Evolutionary conservation across 495 filamentous ascomycete species (phyloP).

Genomic region (Staphylotrichum longicolle): DNA sequence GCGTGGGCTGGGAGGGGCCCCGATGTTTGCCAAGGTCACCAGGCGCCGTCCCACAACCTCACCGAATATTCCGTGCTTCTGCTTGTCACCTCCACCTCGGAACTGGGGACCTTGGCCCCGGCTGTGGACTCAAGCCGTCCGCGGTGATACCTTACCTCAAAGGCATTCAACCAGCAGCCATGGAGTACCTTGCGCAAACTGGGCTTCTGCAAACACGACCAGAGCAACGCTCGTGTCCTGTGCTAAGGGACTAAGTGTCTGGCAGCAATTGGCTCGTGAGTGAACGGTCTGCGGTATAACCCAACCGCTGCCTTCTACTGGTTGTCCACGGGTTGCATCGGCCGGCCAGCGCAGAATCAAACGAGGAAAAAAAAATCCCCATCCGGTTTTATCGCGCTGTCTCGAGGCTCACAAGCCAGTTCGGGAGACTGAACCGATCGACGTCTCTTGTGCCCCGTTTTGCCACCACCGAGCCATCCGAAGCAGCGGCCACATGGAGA

Average conservation of each 20-base stretch:
- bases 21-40: slow-evolving; percentile 4
- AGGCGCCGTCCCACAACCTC: neutral
- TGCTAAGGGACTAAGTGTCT: neutral
- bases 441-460: too few relatives aligned
- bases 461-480: too few relatives aligned
- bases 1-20: slow-evolving; percentile 1
- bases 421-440: too few relatives aligned
- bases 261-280: slow-evolving; percentile 1
- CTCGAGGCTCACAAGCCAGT: too few relatives aligned
- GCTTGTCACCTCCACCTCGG: neutral
- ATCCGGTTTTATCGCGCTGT: too few relatives aligned
- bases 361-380: too few relatives aligned
- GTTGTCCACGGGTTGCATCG: neutral
- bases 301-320: neutral
- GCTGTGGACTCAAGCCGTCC: neutral
- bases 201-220: neutral
- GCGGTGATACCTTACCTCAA: neutral
- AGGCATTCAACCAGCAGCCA: neutral
- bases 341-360: neutral
- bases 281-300: neutral
- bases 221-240: slow-evolving; percentile 5
- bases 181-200: neutral
- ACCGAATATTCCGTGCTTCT: neutral
- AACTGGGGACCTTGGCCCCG: neutral
- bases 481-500: too few relatives aligned